These are phyloP conservation scores for Tephrocybe sp. DNA, from an alignment of 768 basidiomycete species.

Conservation along the genomic window DNA sequence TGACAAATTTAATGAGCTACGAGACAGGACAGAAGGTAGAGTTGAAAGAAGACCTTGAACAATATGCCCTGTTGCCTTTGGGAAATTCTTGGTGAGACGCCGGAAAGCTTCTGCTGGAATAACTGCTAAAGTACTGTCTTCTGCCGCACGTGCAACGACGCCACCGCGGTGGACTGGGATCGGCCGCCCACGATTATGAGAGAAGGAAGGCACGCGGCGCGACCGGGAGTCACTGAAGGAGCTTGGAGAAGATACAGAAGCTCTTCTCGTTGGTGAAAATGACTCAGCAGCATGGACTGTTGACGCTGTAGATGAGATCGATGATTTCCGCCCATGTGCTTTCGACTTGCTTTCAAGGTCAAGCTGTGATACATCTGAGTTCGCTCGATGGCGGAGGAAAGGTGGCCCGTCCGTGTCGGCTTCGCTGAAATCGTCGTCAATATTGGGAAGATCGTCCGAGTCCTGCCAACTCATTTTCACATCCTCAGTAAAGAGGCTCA, in stretches of 20 bases:
- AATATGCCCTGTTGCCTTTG: conserved; percentile 95
- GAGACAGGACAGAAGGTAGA: neutral
- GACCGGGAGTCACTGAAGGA: conserved; percentile 21
- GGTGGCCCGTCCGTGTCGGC: conserved; percentile 22
- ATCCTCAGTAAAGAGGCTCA: conserved; percentile 95
- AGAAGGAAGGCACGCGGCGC: conserved; percentile 19
- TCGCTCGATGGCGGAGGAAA: conserved; percentile 37
- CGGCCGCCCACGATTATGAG: conserved; percentile 15
- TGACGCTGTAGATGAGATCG: conserved; percentile 67
- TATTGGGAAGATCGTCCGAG: conserved; percentile 39
- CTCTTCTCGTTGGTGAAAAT: conserved; percentile 24
- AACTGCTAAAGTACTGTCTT: conserved; percentile 96
- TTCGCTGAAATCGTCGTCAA: conserved; percentile 25
- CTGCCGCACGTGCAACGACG: conserved; percentile 88
- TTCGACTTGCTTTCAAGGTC: conserved; percentile 39
- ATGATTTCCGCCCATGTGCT: conserved; percentile 46
- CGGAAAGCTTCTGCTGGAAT: conserved; percentile 98
- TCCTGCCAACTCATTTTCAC: conserved; percentile 90
- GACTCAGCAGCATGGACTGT: conserved; percentile 56
- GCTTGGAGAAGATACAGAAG: conserved; percentile 27
- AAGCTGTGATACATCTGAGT: conserved; percentile 68
- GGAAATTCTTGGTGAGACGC: conserved; percentile 91
- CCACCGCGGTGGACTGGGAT: conserved; percentile 62
- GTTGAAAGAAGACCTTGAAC: conserved; percentile 67
- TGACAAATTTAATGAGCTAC: conserved; percentile 12